Evolutionary conservation across 345 rosid genomes (phyloP).

Genomic region (Bruguiera parviflora): DNA sequence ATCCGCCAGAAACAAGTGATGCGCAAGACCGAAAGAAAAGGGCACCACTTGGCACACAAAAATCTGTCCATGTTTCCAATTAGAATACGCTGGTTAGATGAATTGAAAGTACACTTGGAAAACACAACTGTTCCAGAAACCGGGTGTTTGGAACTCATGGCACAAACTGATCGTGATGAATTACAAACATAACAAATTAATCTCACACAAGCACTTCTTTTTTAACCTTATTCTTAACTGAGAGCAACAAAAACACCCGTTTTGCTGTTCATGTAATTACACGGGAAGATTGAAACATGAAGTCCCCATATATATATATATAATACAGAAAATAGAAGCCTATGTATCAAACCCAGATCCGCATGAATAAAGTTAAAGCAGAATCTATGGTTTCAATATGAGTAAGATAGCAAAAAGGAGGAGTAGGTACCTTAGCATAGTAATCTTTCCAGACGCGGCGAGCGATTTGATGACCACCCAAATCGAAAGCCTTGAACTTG

Average conservation of each 20-base stretch:
- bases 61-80: no score
- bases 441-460: slow-evolving; percentile 82
- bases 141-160: no score
- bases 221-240: neutral
- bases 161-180: no score
- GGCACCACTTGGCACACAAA: neutral
- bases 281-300: neutral
- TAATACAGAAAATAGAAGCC: neutral
- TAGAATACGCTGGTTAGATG: no score
- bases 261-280: neutral
- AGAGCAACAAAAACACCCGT: neutral
- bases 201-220: no score
- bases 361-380: no score
- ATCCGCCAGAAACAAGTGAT: neutral
- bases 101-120: no score
- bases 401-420: neutral
- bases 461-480: slow-evolving; percentile 81
- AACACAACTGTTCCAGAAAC: no score
- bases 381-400: no score
- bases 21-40: neutral
- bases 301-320: neutral
- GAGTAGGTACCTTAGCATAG: slow-evolving; percentile 50
- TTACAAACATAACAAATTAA: neutral
- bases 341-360: no score
- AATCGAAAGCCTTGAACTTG: slow-evolving; percentile 80